Evolutionary conservation across 106 monocot genomes (phyloP), one percentile per base, ranked within the genome.

Genomic region (Acorus calamus): DNA sequence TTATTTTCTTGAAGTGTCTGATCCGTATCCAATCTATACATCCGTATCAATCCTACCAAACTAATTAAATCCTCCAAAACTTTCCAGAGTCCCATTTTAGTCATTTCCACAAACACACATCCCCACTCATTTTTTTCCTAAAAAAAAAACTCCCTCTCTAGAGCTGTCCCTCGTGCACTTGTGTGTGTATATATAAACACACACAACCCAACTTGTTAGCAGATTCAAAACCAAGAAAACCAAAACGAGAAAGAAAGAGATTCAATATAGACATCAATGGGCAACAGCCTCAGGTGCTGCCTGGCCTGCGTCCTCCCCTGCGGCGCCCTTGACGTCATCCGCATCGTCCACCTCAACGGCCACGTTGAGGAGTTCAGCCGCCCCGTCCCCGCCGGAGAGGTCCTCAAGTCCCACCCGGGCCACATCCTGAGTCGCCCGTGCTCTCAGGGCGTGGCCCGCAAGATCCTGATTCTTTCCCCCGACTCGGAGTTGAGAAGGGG

Each of bases 301-400:
- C 58, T 86, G 70, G 85, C 86, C 2, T 89, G 89, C 53, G 66
- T 86, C 3, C 79, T 89, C 4, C 89, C 89, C 7, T 89, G 79
- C 66, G 86, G 86, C 3, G 74, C 80, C 8, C 58, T 89, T 28
- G 89, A 86, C 65, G 69, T 86, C 7, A 59, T 83, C 58, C 71
- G 86, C 7, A 58, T 89, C 55, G 82, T 89, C 46, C 86, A 89
- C 69, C 69, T 86, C 12, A 76, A 70, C 61, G 89, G 89, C 8
- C 79, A 71, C n/a, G 74, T 89, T 47, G 85, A 89, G 42, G 89
- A 86, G 80, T 86, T 76, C 75, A 56, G 70, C 52, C 76, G 73
- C 2, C 73, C 74, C 4, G 70, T 89, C 50, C 46, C 66, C 8
- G 89, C 86, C 53, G 71, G 74, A 14, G 80, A 83, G 65, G 50